phyloP scores from a whole-genome alignment of 768 basidiomycete genomes.

The Mycena venus region DNA sequence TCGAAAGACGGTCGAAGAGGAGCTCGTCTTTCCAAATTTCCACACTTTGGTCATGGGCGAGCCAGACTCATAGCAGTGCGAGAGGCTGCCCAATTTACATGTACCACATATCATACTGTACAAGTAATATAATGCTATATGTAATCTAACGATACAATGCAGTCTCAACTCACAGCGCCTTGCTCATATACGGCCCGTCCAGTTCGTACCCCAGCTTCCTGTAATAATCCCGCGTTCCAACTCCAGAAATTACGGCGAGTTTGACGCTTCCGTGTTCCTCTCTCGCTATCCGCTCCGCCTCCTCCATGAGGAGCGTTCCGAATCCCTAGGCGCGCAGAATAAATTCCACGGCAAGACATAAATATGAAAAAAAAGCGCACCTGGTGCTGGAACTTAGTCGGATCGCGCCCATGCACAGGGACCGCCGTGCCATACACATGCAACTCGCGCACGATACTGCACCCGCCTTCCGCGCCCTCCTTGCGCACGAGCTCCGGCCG shows the following conservation, averaged over 20 bases:
- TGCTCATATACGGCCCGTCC: constrained; percentile 99
- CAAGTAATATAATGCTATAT: constrained; percentile 22
- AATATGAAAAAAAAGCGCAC: constrained; percentile 50
- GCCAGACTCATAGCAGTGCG: constrained; percentile 22
- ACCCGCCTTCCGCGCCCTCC: constrained; percentile 80
- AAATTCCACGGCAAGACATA: background rate
- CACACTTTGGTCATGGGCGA: constrained; percentile 80
- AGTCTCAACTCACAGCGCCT: constrained; percentile 50
- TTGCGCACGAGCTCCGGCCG: constrained; percentile 87
- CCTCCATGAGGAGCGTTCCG: constrained; percentile 98
- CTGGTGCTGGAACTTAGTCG: constrained; percentile 98
- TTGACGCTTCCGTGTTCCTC: constrained; percentile 98
- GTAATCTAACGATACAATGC: constrained; percentile 24
- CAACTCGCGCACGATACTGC: constrained; percentile 94
- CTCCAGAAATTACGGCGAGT: constrained; percentile 95
- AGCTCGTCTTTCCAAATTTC: constrained; percentile 96
- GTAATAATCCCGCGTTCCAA: constrained; percentile 98
- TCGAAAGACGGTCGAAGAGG: constrained; percentile 94
- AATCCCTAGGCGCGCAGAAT: constrained; percentile 75
- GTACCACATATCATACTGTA: background rate
- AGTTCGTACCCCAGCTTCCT: constrained; percentile 93
- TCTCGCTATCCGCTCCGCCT: constrained; percentile 96
- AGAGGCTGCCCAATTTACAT: no score
- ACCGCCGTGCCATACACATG: constrained; percentile 99
- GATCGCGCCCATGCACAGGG: constrained; percentile 96